These are phyloP conservation scores for Coemansia aciculifera DNA, from an alignment of 192 early-diverging fungal species.

Conservation along the genomic window DNA sequence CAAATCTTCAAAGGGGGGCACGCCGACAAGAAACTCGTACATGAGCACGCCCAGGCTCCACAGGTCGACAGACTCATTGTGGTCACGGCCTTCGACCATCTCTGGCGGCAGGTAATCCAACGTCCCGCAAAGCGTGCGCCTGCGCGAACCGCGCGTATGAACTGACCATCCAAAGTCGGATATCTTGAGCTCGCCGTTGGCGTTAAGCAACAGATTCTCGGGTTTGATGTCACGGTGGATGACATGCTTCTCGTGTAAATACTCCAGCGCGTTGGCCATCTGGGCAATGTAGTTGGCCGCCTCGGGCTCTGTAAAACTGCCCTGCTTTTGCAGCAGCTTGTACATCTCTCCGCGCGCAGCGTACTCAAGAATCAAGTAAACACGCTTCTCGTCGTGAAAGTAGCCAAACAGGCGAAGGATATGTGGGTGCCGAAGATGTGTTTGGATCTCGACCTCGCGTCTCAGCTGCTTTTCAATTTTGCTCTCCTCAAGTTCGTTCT, in stretches of 20 bases:
- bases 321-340: constrained; percentile 71
- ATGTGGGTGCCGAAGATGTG: constrained; percentile 86
- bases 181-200: constrained; percentile 88
- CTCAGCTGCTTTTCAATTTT: constrained; percentile 89
- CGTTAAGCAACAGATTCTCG: constrained; percentile 87
- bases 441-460: constrained; percentile 95
- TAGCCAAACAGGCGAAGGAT: constrained; percentile 94
- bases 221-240: constrained; percentile 98
- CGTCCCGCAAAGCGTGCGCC: constrained; percentile 90
- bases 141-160: constrained; percentile 74
- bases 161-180: constrained; percentile 98
- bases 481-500: constrained; percentile 70
- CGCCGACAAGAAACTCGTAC: constrained; percentile 92
- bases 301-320: constrained; percentile 70
- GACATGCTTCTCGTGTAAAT: constrained; percentile 86
- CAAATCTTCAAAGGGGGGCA: constrained; percentile 87
- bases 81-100: constrained; percentile 86
- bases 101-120: constrained; percentile 95
- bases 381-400: constrained; percentile 91
- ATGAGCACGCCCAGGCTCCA: constrained; percentile 92
- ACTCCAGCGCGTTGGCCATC: constrained; percentile 81
- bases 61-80: constrained; percentile 80
- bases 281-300: constrained; percentile 90
- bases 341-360: constrained; percentile 94
- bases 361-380: constrained; percentile 94